Base-by-base conservation (phyloP, 805 yeast genomes). In the Saccharomycopsis fodiens region DNA sequence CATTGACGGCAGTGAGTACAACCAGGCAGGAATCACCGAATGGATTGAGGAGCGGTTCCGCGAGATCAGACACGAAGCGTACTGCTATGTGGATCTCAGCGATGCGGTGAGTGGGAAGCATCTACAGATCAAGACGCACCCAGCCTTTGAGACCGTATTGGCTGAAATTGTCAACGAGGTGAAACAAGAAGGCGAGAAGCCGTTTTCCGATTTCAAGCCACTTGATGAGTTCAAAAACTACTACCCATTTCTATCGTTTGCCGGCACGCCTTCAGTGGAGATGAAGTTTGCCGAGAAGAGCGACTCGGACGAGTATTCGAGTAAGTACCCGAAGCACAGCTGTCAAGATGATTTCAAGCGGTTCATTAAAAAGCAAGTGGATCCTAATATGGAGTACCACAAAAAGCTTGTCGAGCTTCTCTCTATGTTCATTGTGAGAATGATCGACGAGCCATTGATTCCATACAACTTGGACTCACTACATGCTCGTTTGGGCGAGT, bases 11-110 rank as follows among this genome's bases (percentile, higher is more conserved):
- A 67, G 83, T 0, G 78, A 80, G 50, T 87, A 82, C 56, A 88
- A 88, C 58, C 65, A 72, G 53, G 95, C 93, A 0, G 97, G 97
- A 0, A 71, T 85, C n/a, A 72, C 88, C 0, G 91, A 83, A 56
- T 79, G 89, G 73, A 69, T 81, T 4, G 85, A 82, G 54, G 65
- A 69, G 31, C 72, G 73, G 46, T 59, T 65, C n/a, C 71, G 73
- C 20, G 71, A 69, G 34, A 63, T 87, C 22, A 65, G 69, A 44
- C 70, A 74, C 39, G 81, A 82, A 52, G 82, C 83, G 0, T 79
- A 75, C 55, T 70, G 85, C 0, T 82, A 84, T 53, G 71, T 89
- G 47, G 95, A 89, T 56, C 66, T 89, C 29, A 75, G 80, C 38
- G 87, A 80, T 60, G 73, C 77, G 1, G 64, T 78, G 1, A 60